Conservation (phyloP, 2,329 filamentous ascomycete species). For the Colletotrichum caudatum region DNA sequence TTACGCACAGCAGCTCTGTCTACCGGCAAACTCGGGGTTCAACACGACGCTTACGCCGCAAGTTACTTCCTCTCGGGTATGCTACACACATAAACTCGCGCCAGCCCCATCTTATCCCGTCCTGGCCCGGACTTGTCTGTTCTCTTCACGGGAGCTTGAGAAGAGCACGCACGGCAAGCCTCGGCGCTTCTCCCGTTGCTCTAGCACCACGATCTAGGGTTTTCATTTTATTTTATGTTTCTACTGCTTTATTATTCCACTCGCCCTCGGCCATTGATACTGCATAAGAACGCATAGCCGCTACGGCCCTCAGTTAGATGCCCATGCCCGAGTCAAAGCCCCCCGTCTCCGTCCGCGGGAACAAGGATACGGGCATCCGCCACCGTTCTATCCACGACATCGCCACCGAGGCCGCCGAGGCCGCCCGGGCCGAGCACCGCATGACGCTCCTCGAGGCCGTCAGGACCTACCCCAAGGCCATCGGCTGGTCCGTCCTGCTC, state of each 20-base stretch:
- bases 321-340: constrained; percentile 45
- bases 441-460: constrained; percentile 57
- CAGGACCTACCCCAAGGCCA: constrained; percentile 60
- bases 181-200: constrained; percentile 14
- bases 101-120: constrained; percentile 26
- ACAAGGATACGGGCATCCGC: constrained; percentile 44
- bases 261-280: constrained; percentile 12
- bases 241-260: background rate
- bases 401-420: constrained; percentile 55
- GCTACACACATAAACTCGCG: background rate
- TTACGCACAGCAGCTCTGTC: constrained; percentile 6
- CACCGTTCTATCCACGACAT: constrained; percentile 49
- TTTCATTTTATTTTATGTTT: background rate
- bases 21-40: background rate
- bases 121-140: constrained; percentile 6
- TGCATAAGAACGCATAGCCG: background rate
- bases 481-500: constrained; percentile 60
- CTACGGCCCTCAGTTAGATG: background rate
- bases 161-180: constrained; percentile 24
- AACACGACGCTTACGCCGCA: background rate
- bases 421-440: constrained; percentile 55
- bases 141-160: constrained; percentile 18
- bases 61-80: background rate
- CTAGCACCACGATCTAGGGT: constrained; percentile 1
- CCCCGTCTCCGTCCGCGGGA: constrained; percentile 22